Evolutionary conservation across 129 eudicot genomes (phyloP).

Genomic region (Centrapalus pauciflorus): DNA sequence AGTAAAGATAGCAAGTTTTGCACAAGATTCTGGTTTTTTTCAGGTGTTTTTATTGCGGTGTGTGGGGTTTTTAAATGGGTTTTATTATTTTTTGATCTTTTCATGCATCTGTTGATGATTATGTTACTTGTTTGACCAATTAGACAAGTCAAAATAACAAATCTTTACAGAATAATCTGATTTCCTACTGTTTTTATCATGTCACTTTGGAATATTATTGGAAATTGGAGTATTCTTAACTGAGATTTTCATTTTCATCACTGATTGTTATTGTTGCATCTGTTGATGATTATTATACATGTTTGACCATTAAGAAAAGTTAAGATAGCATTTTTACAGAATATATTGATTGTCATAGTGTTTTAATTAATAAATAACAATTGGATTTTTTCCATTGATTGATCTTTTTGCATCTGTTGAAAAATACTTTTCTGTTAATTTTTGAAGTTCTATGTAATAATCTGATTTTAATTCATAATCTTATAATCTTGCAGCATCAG

Average conservation of each 20-base stretch:
- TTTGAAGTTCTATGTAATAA: no score
- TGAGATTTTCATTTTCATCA: conserved; percentile 4
- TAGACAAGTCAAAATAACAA: conserved; percentile 9
- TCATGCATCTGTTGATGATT: conserved; percentile 17
- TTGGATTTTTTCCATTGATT: background rate
- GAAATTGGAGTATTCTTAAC: background rate
- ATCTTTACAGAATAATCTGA: conserved; percentile 16
- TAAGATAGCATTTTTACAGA: conserved; percentile 1
- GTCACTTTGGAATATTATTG: conserved; percentile 6
- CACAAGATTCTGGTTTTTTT: background rate
- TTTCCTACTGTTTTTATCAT: conserved; percentile 12
- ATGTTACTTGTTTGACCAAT: conserved; percentile 9
- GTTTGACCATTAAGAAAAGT: conserved; percentile 15
- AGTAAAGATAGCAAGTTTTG: conserved; percentile 9
- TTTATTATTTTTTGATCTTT: conserved; percentile 12
- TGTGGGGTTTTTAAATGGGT: conserved; percentile 12
- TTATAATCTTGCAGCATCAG: no score
- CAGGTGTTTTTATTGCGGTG: background rate
- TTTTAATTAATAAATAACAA: background rate
- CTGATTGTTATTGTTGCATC: background rate
- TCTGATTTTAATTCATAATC: no score
- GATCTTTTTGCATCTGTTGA: conserved; percentile 4
- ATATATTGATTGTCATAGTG: background rate
- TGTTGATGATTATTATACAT: conserved; percentile 14
- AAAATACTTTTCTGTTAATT: no score